Base-by-base conservation (phyloP, 1,284 basidiomycete species). In the Irpex sp. region DNA sequence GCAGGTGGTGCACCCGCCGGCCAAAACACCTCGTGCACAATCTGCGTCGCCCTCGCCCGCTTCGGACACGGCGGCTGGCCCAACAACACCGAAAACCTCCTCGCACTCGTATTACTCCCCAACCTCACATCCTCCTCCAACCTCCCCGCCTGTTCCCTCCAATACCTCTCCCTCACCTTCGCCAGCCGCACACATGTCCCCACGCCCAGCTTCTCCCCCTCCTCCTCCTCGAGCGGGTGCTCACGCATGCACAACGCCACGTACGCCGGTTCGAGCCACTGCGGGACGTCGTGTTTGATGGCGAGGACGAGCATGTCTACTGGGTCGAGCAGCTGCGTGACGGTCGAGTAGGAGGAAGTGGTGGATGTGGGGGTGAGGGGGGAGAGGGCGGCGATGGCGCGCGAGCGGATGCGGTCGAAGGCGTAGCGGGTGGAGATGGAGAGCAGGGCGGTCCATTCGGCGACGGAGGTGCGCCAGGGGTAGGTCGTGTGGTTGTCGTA, bases 221-320 rank as follows among this genome's bases (percentile, higher is more conserved):
- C 70, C 47, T 33, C 58, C 4, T 63, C 55, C 6, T 59, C 53
- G 19, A 72, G 62, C 7, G 67, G 66, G 54, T 55, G 37, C 17
- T 6, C 9, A 21, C 70, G 69, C 37, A 60, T 63, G 47, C 64
- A 67, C 6, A 71, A 58, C 7, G 61, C 56, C 5, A 47, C 53
- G 59, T 71, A 72, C 3, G 70, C 68, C 1, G 69, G 62, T 19
- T 46, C 57, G n/a, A 71, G 62, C 70, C 70, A 72, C 35, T 67
- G 51, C 11, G 63, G 59, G 9, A 71, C 57, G 54, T 67, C 61
- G 60, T 62, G 65, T 53, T 62, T 64, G 19, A 61, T 21, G 5
- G 68, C 69, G 11, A 71, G 37, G 5, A 59, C 66, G n/a, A 72
- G 65, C 33, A 66, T 61, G 8, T 67, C 65, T 7, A 71, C 66